Evolutionary conservation across 1,284 basidiomycete genomes (phyloP), one percentile per base, ranked within the genome.

Genomic region (Austroboletus rostrupii): DNA sequence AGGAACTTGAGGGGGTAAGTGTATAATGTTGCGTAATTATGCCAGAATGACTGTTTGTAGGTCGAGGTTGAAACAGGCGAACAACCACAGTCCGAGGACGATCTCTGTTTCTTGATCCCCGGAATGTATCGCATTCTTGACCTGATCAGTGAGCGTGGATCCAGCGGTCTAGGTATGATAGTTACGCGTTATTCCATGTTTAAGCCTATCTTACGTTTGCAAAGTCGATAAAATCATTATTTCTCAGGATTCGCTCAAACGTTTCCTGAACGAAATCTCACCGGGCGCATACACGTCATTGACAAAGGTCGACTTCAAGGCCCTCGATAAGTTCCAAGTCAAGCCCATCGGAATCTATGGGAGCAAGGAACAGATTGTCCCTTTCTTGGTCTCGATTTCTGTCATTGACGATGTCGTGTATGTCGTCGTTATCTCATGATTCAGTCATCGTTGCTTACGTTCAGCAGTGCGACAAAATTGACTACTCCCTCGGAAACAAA

Each of bases 211-310:
- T 54, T 54, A 32, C 29, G 36, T 38, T 17, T 26, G 2, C 36
- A 3, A 53, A 83, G 79, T 80, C 20, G 80, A 80, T 52, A 83
- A 84, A 58, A 71, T 83, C 39, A 73, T 83, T 60, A 81, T 83
- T 36, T 71, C 70, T 21, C 76, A 79, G 59, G 71, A 72, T 17
- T 72, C 72, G 2, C 61, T 81, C 20, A 67, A 70, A 47, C 55
- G 56, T 4, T 71, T 81, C 44, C 67, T 79, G 52, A 79, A 81
- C 40, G 59, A 64, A 17, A 48, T 79, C 5, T 67, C 58, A 19
- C 77, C 78, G 0, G 72, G 75, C 0, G 70, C 78, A 1, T 81
- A 79, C 50, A 54, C 61, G 8, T 78, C 78, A 5, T 57, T 80
- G 47, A 81, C 78, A 1, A 75, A 74, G 52, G 75, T 81, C 21